Evolutionary conservation across 345 rosid species (phyloP).

Genomic region (Rhodamnia argentea): DNA sequence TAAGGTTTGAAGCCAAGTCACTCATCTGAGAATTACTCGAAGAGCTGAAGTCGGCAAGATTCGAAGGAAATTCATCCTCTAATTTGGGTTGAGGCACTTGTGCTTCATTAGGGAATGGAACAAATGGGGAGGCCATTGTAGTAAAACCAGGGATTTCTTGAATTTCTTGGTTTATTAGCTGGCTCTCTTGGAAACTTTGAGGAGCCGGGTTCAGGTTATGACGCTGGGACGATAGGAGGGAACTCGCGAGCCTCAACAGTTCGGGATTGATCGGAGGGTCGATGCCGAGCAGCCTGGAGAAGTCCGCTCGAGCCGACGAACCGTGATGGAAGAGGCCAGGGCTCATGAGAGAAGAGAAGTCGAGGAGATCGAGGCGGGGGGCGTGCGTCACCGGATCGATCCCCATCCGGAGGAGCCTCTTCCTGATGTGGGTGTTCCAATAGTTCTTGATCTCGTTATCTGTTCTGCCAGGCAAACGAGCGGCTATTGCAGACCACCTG

Average conservation of each 20-base stretch:
- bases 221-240: conserved; percentile 21
- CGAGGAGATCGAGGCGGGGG: conserved; percentile 65
- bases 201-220: conserved; percentile 4
- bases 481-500: conserved; percentile 84
- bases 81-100: conserved; percentile 2
- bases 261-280: conserved; percentile 25
- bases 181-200: conserved; percentile 24
- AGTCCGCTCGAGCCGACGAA: conserved; percentile 19
- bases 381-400: conserved; percentile 80
- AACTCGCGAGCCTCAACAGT: conserved; percentile 28
- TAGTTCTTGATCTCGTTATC: conserved; percentile 77
- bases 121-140: neutral
- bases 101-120: neutral
- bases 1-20: conserved; percentile 1
- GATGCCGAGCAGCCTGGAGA: conserved; percentile 31
- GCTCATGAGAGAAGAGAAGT: conserved; percentile 47
- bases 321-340: conserved; percentile 24
- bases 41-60: neutral
- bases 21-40: conserved; percentile 1
- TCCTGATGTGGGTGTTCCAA: conserved; percentile 82
- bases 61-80: neutral
- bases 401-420: conserved; percentile 71
- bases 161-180: neutral
- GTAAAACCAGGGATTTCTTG: neutral
- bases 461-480: conserved; percentile 77